Evolutionary conservation across 192 early-diverging fungal species (phyloP).

Genomic region (Gryganskiella cystojenkinii): DNA sequence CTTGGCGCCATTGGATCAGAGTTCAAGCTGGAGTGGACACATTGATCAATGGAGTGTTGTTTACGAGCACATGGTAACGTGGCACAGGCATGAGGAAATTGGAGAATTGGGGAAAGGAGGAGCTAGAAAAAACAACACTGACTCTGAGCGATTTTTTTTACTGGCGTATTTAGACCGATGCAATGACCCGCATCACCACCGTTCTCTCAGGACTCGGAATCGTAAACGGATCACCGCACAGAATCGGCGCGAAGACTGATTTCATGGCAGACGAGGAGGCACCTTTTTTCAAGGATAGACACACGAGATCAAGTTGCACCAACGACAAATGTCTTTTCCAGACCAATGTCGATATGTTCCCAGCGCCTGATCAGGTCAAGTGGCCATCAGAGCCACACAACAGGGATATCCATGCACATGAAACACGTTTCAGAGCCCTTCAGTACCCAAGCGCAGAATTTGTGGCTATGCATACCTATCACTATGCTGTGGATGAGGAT

Average conservation of each 20-base stretch:
- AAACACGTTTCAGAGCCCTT: slow-evolving; percentile 52
- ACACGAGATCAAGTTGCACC: slow-evolving; percentile 58
- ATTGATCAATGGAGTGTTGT: slow-evolving; percentile 64
- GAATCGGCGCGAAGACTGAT: slow-evolving; percentile 53
- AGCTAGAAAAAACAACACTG: background rate
- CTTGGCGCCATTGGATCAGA: slow-evolving; percentile 46
- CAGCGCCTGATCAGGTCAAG: slow-evolving; percentile 51
- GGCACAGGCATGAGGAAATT: no score
- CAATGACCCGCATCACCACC: slow-evolving; percentile 30
- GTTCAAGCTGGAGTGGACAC: slow-evolving; percentile 51
- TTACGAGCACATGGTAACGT: slow-evolving; percentile 56
- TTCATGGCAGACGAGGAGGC: slow-evolving; percentile 59
- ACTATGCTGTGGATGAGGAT: slow-evolving; percentile 63
- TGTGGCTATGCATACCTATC: slow-evolving; percentile 60
- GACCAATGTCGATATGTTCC: slow-evolving; percentile 64
- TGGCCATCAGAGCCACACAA: slow-evolving; percentile 29
- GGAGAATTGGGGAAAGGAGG: background rate
- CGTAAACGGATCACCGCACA: slow-evolving; percentile 52
- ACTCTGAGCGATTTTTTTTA: background rate
- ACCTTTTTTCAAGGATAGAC: slow-evolving; percentile 56
- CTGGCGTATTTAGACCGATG: slow-evolving; percentile 19
- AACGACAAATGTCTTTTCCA: slow-evolving; percentile 66
- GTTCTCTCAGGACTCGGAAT: slow-evolving; percentile 52
- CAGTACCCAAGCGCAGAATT: slow-evolving; percentile 51
- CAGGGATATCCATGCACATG: slow-evolving; percentile 52